A percentile compares a stretch with the other conserved stretches of the same genome.
These are phyloP conservation scores for Capsicum baccatum DNA, from an alignment of 257 asterid species.

Conservation along the genomic window DNA sequence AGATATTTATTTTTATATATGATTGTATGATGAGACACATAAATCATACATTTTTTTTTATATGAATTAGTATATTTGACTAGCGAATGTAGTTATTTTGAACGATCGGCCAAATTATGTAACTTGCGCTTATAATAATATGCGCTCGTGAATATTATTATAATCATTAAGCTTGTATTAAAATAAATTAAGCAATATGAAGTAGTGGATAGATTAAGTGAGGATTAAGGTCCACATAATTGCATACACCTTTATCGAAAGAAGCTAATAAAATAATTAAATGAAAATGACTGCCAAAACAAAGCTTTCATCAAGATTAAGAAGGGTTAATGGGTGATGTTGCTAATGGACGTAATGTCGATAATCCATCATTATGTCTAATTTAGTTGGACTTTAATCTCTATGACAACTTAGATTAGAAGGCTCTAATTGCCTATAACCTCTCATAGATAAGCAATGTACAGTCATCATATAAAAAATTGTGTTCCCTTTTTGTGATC, in stretches of 20 bases:
- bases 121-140: background rate
- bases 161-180: background rate
- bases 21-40: too few relatives aligned
- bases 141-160: conserved; percentile 5
- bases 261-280: background rate
- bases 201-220: conserved; percentile 5
- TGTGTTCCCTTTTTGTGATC: background rate
- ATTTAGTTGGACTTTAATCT: conserved; percentile 21
- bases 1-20: too few relatives aligned
- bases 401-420: conserved; percentile 21
- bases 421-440: background rate
- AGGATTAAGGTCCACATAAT: conserved; percentile 29
- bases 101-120: too few relatives aligned
- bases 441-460: background rate
- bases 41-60: too few relatives aligned
- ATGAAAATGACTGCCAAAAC: conserved; percentile 27
- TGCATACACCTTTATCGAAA: background rate
- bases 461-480: background rate
- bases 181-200: background rate
- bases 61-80: too few relatives aligned
- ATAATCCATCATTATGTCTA: conserved; percentile 37
- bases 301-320: conserved; percentile 33
- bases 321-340: conserved; percentile 30
- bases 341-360: conserved; percentile 35
- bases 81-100: too few relatives aligned